A percentile compares a stretch with the other conserved stretches of the same genome.
Evolutionary conservation across 768 basidiomycete genomes (phyloP).

Genomic region (Boletus subparvulus): DNA sequence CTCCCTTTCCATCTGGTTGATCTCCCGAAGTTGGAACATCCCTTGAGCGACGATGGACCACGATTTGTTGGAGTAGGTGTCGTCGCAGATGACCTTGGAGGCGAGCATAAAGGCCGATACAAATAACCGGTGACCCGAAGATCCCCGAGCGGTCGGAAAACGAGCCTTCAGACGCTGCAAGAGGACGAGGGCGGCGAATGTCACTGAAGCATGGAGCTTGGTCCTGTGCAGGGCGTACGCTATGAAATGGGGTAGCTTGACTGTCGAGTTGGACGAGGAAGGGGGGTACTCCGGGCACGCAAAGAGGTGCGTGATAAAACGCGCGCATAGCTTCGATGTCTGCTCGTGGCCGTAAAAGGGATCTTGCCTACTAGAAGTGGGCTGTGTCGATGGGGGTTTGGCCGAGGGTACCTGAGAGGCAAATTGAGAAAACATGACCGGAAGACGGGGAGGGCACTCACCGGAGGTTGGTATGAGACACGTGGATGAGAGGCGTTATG

Average conservation of each 20-base stretch:
- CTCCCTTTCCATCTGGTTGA: constrained; percentile 81
- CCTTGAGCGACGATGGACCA: constrained; percentile 90
- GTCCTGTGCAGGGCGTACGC: constrained; percentile 71
- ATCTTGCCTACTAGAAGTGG: constrained; percentile 22
- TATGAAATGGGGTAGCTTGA: constrained; percentile 56
- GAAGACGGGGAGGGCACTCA: constrained; percentile 6
- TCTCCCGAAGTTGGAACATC: constrained; percentile 74
- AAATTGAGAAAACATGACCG: background rate
- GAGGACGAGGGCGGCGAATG: constrained; percentile 42
- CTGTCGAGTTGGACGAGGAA: constrained; percentile 27
- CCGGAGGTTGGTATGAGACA: constrained; percentile 28
- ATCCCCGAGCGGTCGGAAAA: constrained; percentile 75
- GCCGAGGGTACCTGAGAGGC: constrained; percentile 22
- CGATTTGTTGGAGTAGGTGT: constrained; percentile 91
- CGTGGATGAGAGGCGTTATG: constrained; percentile 31
- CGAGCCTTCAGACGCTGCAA: constrained; percentile 66
- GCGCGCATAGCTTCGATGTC: constrained; percentile 63
- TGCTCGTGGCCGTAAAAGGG: constrained; percentile 63
- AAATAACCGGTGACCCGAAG: constrained; percentile 69
- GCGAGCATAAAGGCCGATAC: constrained; percentile 76
- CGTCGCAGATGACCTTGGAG: constrained; percentile 85
- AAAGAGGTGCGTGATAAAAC: constrained; percentile 84
- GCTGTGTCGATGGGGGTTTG: constrained; percentile 34
- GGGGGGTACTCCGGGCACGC: constrained; percentile 84
- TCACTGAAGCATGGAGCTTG: constrained; percentile 55